Evolutionary conservation across 2,329 filamentous ascomycete species (phyloP), one percentile per base, ranked within the genome.

Genomic region (Leptographium galeiforme): DNA sequence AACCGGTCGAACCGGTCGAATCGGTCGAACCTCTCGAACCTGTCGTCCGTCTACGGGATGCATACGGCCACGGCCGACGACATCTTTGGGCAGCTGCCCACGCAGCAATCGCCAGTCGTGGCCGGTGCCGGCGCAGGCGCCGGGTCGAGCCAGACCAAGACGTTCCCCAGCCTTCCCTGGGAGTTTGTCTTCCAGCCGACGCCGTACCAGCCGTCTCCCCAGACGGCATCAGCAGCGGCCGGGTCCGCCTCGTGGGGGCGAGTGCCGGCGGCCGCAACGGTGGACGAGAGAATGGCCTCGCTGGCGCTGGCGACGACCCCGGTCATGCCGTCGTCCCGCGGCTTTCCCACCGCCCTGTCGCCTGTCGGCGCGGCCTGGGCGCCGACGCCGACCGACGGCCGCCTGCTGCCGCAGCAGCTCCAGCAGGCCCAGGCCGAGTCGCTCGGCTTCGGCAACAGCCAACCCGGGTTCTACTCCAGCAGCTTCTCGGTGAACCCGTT

Each of bases 31-130:
- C n/a, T n/a, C n/a, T n/a, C n/a, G n/a, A n/a, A 12, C 4, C 39
- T 50, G 30, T 47, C 57, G 41, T 67, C 73, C 4, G 78, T 73
- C 2, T 80, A 79, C 56, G 77, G 74, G 16, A 78, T 80, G 75
- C 71, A 75, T 59, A 74, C 72, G 11, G 62, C 67, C 3, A 76
- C 72, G 8, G 72, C 76, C 32, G 72, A 76, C 48, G 75, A 76
- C 18, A 58, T 76, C 2, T 77, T 78, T 57, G 72, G 68, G 64
- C 68, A 48, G 44, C 60, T 70, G 44, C 64, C 62, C 14, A 61
- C 67, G 8, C 66, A 63, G 45, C 68, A 64, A 55, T 63, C 65
- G 3, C 54, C 63, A 34, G 59, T 64, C 54, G 61, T 63, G 48
- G 67, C 69, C 48, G 60, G 68, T 46, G 13, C 34, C 7, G 30